These are phyloP conservation scores for Austroboletus novae-zelandiae DNA, from an alignment of 1,284 basidiomycete species.

Conservation along the genomic window DNA sequence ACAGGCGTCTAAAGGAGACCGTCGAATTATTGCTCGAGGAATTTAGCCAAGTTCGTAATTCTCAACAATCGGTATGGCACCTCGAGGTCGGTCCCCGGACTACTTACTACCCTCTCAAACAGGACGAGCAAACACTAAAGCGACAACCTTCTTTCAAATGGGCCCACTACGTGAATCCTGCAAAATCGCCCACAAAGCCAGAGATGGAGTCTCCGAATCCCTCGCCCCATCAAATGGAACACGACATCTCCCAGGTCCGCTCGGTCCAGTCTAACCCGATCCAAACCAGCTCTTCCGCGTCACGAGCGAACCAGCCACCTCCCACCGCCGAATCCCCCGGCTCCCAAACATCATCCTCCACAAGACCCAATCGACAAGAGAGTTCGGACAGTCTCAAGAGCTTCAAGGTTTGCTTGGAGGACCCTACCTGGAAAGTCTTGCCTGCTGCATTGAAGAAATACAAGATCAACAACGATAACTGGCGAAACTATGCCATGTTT, in stretches of 20 bases:
- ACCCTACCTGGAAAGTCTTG: constrained; percentile 97
- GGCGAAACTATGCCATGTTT: constrained; percentile 99
- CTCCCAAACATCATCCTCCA: constrained; percentile 27
- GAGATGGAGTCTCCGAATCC: constrained; percentile 72
- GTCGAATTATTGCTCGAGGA: constrained; percentile 67
- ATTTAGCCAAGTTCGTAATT: constrained; percentile 38
- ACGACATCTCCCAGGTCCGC: constrained; percentile 50
- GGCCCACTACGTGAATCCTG: constrained; percentile 70
- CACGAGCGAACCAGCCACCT: constrained; percentile 30
- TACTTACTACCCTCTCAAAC: constrained; percentile 18
- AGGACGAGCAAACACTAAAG: constrained; percentile 56
- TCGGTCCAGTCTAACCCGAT: constrained; percentile 30
- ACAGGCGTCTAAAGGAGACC: constrained; percentile 60
- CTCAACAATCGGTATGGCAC: constrained; percentile 19
- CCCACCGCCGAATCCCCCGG: constrained; percentile 34
- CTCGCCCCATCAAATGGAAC: constrained; percentile 73
- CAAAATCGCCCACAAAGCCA: constrained; percentile 74
- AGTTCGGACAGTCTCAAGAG: constrained; percentile 79
- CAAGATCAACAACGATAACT: constrained; percentile 97
- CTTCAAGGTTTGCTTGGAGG: constrained; percentile 90
- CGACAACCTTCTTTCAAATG: constrained; percentile 81
- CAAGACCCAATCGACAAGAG: constrained; percentile 54
- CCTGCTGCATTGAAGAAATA: constrained; percentile 99
- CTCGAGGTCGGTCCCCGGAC: constrained; percentile 1
- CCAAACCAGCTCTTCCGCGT: constrained; percentile 15